These are phyloP conservation scores for Trichoderma asperelloides DNA, from an alignment of 495 filamentous ascomycete genomes.

Conservation along the genomic window DNA sequence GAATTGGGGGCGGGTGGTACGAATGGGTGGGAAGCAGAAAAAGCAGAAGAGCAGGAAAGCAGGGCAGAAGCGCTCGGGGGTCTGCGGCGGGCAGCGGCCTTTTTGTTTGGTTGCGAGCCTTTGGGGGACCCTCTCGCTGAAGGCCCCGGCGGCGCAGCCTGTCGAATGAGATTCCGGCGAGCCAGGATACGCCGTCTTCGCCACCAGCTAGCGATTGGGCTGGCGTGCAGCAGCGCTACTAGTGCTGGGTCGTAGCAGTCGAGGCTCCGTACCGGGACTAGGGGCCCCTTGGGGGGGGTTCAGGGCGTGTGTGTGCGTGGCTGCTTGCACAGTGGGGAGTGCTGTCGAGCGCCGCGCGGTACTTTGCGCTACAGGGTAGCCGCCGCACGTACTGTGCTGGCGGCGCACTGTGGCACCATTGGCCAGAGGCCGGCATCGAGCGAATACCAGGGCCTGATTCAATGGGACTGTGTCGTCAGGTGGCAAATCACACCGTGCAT, in stretches of 20 bases:
- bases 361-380: background rate
- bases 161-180: conserved; percentile 8
- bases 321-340: background rate
- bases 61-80: conserved; percentile 6
- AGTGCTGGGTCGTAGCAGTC: background rate
- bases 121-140: background rate
- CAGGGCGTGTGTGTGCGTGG: background rate
- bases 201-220: conserved; percentile 7
- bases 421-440: background rate
- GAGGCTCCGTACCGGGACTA: background rate
- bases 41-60: background rate
- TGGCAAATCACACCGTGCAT: too few relatives aligned
- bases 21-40: background rate
- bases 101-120: conserved; percentile 2
- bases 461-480: too few relatives aligned
- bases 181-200: conserved; percentile 7
- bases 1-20: conserved; percentile 5
- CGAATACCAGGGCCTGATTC: background rate
- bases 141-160: background rate
- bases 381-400: background rate
- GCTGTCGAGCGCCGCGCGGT: background rate
- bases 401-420: conserved; percentile 1
- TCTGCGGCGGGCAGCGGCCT: background rate
- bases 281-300: background rate
- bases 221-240: conserved; percentile 7